Conservation (phyloP, 768 basidiomycete genomes). For the Suillus subaureus region DNA sequence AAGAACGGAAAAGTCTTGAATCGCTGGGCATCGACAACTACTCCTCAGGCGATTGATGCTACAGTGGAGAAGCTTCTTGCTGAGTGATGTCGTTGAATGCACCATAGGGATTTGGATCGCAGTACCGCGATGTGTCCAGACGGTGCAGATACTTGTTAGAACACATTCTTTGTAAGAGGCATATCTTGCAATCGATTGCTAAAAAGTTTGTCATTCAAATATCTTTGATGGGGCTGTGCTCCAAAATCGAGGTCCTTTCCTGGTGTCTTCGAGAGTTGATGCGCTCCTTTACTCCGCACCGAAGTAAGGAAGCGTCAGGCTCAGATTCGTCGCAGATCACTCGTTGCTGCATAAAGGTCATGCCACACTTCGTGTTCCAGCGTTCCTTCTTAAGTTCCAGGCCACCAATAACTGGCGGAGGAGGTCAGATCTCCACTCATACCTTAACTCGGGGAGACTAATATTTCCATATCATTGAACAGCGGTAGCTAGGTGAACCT, state of each 20-base stretch:
- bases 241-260: neutral
- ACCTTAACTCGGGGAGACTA: no score
- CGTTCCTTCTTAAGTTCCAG: no score
- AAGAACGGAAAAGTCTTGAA: constrained; percentile 51
- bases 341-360: neutral
- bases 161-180: neutral
- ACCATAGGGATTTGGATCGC: neutral
- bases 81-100: constrained; percentile 18
- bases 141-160: neutral
- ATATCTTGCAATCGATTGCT: neutral
- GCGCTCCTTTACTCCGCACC: neutral
- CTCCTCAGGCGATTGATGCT: constrained; percentile 62
- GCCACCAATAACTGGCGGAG: no score
- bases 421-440: no score
- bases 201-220: neutral
- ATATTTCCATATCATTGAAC: no score
- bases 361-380: no score
- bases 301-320: neutral
- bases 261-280: neutral
- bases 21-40: constrained; percentile 77
- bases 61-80: constrained; percentile 63
- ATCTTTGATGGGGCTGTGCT: neutral
- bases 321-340: neutral
- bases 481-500: no score
- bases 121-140: neutral